Evolutionary conservation across 2,329 filamentous ascomycete genomes (phyloP).

Genomic region (Colletotrichum tamarilloi): DNA sequence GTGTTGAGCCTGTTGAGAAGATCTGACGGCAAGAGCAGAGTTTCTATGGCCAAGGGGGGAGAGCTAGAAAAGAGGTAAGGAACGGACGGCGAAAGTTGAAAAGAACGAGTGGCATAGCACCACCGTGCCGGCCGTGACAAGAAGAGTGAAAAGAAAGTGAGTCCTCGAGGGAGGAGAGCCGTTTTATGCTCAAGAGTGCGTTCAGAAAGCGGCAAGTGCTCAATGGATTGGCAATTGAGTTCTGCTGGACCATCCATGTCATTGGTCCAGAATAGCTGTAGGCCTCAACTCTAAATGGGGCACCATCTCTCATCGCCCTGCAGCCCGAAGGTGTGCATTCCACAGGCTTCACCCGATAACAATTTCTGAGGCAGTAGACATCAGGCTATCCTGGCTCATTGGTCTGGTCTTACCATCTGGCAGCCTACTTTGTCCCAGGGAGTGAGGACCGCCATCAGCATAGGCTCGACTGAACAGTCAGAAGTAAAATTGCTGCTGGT

Average conservation of each 20-base stretch:
- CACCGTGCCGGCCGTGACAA: constrained; percentile 35
- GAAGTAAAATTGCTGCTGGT: no score
- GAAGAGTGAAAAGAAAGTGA: not conserved
- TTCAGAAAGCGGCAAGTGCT: not conserved
- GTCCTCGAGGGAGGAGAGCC: not conserved
- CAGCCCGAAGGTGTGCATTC: no score
- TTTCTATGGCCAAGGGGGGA: not conserved
- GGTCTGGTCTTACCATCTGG: no score
- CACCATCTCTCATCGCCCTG: no score
- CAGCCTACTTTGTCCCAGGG: no score
- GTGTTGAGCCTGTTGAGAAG: constrained; percentile 17
- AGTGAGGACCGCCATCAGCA: no score
- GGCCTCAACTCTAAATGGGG: constrained; percentile 22
- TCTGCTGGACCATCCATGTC: not conserved
- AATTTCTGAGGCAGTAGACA: no score
- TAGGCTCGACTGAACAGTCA: no score
- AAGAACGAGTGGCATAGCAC: constrained; percentile 32
- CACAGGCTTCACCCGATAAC: no score
- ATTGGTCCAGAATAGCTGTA: not conserved
- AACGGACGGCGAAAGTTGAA: constrained; percentile 4
- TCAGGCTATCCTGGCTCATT: no score
- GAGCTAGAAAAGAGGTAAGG: not conserved
- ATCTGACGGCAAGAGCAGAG: constrained; percentile 5
- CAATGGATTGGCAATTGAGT: not conserved
- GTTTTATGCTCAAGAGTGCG: not conserved